phyloP scores from a whole-genome alignment of 2,329 filamentous ascomycete genomes.

The Aurifilum marmelostoma region DNA sequence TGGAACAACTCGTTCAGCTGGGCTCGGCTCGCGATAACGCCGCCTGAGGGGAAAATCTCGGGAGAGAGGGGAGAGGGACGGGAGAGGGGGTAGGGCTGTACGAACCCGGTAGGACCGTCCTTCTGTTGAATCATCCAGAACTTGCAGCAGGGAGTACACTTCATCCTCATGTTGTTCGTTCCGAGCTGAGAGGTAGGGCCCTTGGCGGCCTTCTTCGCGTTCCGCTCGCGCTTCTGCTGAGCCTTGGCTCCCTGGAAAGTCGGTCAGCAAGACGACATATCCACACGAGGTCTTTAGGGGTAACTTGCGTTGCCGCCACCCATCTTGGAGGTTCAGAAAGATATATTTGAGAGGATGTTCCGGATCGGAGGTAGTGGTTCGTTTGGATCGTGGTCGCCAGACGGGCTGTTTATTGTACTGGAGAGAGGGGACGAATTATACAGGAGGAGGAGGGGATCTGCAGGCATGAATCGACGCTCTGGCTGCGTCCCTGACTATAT shows the following conservation, averaged over 20 bases:
- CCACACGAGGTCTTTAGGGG: too few species aligned
- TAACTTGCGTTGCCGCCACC: slow-evolving; percentile 28
- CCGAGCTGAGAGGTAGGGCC: neutral
- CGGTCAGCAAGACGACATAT: slow-evolving; percentile 18
- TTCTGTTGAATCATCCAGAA: neutral
- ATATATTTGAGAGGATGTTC: neutral
- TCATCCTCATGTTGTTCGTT: neutral
- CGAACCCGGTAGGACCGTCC: too few species aligned
- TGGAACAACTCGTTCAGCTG: too few species aligned
- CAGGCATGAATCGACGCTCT: neutral
- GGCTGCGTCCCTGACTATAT: neutral
- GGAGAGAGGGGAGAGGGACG: too few species aligned
- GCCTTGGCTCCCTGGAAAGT: slow-evolving; percentile 42
- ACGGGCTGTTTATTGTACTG: neutral
- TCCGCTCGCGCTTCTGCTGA: slow-evolving; percentile 72
- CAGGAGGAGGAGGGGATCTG: neutral
- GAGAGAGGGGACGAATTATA: neutral
- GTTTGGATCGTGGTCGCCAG: neutral
- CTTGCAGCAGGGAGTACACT: neutral
- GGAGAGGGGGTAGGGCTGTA: too few species aligned
- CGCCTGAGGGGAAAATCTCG: too few species aligned
- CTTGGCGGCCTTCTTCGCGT: slow-evolving; percentile 62
- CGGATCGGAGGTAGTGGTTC: neutral
- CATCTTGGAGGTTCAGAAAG: slow-evolving; percentile 11
- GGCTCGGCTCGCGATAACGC: too few species aligned